Percentiles rank a stretch among this genome's conserved stretches.
Conservation (phyloP, 2,329 filamentous ascomycete genomes). For the Leptographium wingfieldii region DNA sequence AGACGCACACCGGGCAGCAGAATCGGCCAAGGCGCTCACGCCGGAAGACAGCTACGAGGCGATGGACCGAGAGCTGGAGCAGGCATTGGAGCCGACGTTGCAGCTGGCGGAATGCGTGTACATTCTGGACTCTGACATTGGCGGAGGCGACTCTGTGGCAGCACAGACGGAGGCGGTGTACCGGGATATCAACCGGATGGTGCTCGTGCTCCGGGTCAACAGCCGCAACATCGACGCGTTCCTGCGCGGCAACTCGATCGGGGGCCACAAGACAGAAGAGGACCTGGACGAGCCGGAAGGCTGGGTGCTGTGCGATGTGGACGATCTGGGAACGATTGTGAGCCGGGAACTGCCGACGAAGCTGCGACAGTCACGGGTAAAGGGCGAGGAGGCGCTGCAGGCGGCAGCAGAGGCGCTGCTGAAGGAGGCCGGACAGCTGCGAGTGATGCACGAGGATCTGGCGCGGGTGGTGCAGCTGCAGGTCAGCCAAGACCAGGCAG, state of each 20-base stretch:
- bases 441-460: constrained; percentile 65
- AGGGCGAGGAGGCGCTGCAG: constrained; percentile 55
- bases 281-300: constrained; percentile 57
- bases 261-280: constrained; percentile 34
- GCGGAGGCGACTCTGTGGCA: constrained; percentile 44
- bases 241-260: constrained; percentile 52
- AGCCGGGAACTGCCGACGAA: constrained; percentile 49
- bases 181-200: constrained; percentile 83
- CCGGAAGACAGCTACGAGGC: constrained; percentile 61
- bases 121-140: constrained; percentile 31
- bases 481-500: constrained; percentile 53
- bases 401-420: constrained; percentile 54
- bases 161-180: constrained; percentile 56
- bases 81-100: constrained; percentile 47
- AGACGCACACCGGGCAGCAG: constrained; percentile 41
- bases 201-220: constrained; percentile 84
- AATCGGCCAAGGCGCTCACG: constrained; percentile 43
- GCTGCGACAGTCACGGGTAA: constrained; percentile 55
- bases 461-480: constrained; percentile 56
- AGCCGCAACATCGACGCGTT: constrained; percentile 52
- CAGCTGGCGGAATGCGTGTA: constrained; percentile 53
- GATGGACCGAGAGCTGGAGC: constrained; percentile 43
- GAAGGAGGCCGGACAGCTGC: constrained; percentile 58
- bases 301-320: constrained; percentile 67
- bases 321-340: constrained; percentile 52